Base-by-base conservation (phyloP, 2,329 filamentous ascomycete genomes). In the Nothopassalora personata region DNA sequence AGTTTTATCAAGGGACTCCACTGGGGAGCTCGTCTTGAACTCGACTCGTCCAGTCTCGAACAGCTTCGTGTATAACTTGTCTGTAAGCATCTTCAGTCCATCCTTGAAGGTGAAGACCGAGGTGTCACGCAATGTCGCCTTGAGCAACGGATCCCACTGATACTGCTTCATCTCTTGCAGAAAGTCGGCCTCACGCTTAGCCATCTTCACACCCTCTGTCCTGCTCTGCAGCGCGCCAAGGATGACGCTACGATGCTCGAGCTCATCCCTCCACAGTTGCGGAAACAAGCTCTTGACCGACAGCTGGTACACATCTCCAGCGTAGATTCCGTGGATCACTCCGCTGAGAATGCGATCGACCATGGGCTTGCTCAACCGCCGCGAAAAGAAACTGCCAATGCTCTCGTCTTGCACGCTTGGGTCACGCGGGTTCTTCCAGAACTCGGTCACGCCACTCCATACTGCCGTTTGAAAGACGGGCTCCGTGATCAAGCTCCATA, bases 301-400 rank as follows among this genome's bases (percentile, higher is more conserved):
- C 53, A 97, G 78, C 70, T 87, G 82, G 72, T 89, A 85, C 51
- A 96, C 84, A 74, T 97, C 89, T 5, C 94, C 94, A 23, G 92
- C 94, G 73, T 95, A 96, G 59, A 97, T 91, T 46, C 94, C 94
- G 73, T 97, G 94, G 55, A 91, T 74, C 1, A 85, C 71, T 1
- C 87, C 91, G 5, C 91, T 96, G 6, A 85, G 75, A 18, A 96
- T 56, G 67, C 95, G 92, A 66, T 94, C 81, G 13, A 85, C 84
- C 6, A 89, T 64, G 34, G 78, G 72, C 23, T 79, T 76, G 47
- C 80, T 79, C 15, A 86, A 72, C 7, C 84, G 74, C 31, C 84
- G 77, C 1, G 76, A 73, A 7, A 91, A 71, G 70, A 88, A 93
- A 0, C 82, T 80, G 31, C 83, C 86, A n/a, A 94, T 76, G 1